A percentile compares a stretch with the other conserved stretches of the same genome.
Conservation (phyloP, 1,284 basidiomycete genomes). For the Malassezia pachydermatis region DNA sequence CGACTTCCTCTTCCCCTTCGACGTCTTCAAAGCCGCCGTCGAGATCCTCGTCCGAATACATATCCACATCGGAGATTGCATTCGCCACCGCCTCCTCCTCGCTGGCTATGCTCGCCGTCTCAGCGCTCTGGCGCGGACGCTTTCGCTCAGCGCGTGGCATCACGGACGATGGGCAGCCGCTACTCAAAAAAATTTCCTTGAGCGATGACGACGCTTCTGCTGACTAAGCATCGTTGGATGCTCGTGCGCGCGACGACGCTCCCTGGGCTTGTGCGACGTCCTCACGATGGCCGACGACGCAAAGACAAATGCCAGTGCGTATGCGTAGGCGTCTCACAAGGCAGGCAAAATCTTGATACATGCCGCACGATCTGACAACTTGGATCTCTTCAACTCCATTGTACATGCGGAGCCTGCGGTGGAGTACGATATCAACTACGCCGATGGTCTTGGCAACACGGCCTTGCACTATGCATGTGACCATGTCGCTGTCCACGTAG, state of each 20-base stretch:
- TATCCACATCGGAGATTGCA: constrained; percentile 22
- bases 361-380: constrained; percentile 36
- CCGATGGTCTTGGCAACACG: constrained; percentile 41
- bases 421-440: constrained; percentile 33
- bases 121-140: too few species aligned
- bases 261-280: neutral
- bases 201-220: too few species aligned
- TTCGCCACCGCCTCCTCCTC: too few species aligned
- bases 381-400: constrained; percentile 32
- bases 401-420: constrained; percentile 19
- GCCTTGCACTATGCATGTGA: constrained; percentile 40
- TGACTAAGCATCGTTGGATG: too few species aligned
- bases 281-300: constrained; percentile 14
- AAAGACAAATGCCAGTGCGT: constrained; percentile 1
- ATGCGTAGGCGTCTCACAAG: neutral
- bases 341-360: constrained; percentile 34
- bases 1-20: constrained; percentile 20
- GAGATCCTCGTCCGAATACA: constrained; percentile 42
- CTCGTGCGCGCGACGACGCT: neutral
- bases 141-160: too few species aligned
- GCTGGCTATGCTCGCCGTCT: too few species aligned
- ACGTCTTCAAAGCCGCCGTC: constrained; percentile 43
- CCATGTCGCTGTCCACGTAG: constrained; percentile 26
- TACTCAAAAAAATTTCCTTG: too few species aligned
- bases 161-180: too few species aligned